Conservation (phyloP, 1,139 yeast species). For the Yamadazyma taylorii region DNA sequence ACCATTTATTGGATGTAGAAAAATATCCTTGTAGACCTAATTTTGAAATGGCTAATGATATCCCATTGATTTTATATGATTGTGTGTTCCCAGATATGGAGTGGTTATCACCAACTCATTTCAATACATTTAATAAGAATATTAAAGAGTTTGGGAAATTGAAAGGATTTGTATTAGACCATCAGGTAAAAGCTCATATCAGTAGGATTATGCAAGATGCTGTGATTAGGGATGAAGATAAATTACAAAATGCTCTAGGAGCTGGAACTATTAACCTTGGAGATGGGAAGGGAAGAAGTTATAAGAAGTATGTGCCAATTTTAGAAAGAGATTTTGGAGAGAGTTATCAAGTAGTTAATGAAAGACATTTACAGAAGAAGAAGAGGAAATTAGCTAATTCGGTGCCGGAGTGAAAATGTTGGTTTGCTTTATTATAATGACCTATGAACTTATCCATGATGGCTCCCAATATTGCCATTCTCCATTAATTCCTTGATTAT, state of each 20-base stretch:
- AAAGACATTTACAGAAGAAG: conserved; percentile 55
- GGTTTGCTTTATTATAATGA: no score
- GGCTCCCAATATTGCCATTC: conserved; percentile 68
- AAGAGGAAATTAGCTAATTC: conserved; percentile 10
- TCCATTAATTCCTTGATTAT: conserved; percentile 47
- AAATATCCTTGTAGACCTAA: conserved; percentile 69
- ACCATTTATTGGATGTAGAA: conserved; percentile 57
- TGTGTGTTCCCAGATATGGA: conserved; percentile 74
- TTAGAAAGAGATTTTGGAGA: conserved; percentile 59
- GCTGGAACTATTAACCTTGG: conserved; percentile 57
- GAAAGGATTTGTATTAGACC: conserved; percentile 32
- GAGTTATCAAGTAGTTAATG: conserved; percentile 65
- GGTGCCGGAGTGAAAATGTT: no score
- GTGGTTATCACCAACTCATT: conserved; percentile 51
- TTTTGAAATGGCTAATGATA: conserved; percentile 88
- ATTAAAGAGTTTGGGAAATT: conserved; percentile 26
- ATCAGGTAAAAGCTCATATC: conserved; percentile 36
- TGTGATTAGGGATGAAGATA: conserved; percentile 20
- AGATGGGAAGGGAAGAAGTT: conserved; percentile 67
- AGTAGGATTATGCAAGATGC: conserved; percentile 29
- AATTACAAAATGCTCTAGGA: conserved; percentile 18
- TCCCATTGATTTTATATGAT: conserved; percentile 86
- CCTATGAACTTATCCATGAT: conserved; percentile 25
- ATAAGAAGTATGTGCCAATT: conserved; percentile 58
- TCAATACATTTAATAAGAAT: conserved; percentile 21